Conservation (phyloP, 495 filamentous ascomycete species). For the Penicillium cosmopolitanum region DNA sequence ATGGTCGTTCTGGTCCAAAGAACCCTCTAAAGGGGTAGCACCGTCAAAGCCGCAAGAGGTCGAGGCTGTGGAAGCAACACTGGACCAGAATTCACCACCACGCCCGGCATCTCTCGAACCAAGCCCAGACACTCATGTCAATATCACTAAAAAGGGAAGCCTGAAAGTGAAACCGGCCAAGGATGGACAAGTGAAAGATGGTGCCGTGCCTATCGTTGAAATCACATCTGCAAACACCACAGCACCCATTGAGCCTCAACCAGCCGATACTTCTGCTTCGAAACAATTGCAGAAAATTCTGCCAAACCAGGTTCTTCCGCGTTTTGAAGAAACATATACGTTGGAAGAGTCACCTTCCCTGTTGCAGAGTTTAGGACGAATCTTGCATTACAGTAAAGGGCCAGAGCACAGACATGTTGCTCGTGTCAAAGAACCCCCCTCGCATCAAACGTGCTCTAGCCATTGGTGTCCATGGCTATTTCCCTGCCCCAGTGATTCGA, state of each 20-base stretch:
- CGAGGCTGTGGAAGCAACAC: slow-evolving; percentile 67
- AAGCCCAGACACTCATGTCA: slow-evolving; percentile 35
- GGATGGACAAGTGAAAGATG: slow-evolving; percentile 39
- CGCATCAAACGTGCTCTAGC: slow-evolving; percentile 82
- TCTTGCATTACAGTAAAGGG: slow-evolving; percentile 65
- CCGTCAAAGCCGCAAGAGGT: slow-evolving; percentile 40
- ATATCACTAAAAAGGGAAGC: slow-evolving; percentile 50
- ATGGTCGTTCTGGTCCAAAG: slow-evolving; percentile 87
- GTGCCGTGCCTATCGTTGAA: slow-evolving; percentile 33
- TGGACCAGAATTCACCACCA: slow-evolving; percentile 51
- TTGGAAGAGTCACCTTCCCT: slow-evolving; percentile 71
- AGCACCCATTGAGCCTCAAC: slow-evolving; percentile 20
- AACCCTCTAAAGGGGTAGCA: slow-evolving; percentile 50
- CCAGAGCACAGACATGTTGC: slow-evolving; percentile 69
- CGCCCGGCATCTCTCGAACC: slow-evolving; percentile 20
- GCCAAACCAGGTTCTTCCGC: slow-evolving; percentile 70
- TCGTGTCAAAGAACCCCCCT: slow-evolving; percentile 65
- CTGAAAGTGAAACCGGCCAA: slow-evolving; percentile 50
- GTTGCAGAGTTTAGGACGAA: slow-evolving; percentile 67
- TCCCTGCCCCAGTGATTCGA: slow-evolving; percentile 82
- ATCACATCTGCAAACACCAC: slow-evolving; percentile 38
- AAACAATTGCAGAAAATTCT: slow-evolving; percentile 49
- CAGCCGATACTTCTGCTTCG: slow-evolving; percentile 43
- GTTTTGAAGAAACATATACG: slow-evolving; percentile 68
- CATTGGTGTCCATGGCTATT: slow-evolving; percentile 94